A percentile compares a stretch with the other conserved stretches of the same genome.
phyloP scores from a whole-genome alignment of 73 alveolate species.

The Paramecium pentaurelia region DNA sequence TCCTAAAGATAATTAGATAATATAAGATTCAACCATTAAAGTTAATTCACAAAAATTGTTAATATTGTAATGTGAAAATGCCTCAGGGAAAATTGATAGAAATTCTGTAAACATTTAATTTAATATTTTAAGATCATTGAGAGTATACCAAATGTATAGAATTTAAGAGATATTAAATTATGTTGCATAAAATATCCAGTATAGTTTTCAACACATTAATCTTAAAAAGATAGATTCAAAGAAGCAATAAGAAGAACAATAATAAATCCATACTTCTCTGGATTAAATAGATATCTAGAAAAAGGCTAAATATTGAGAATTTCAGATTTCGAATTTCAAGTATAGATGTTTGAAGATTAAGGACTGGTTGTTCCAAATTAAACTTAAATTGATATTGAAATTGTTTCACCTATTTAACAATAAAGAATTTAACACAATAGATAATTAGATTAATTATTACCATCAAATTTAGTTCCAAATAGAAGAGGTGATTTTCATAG shows the following conservation, averaged over 20 bases:
- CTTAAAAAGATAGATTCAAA: neutral
- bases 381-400: neutral
- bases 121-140: neutral
- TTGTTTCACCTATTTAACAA: neutral
- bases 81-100: neutral
- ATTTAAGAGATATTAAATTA: neutral
- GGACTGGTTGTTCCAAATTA: conserved; percentile 9
- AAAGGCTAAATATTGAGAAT: neutral
- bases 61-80: neutral
- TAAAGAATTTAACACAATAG: neutral
- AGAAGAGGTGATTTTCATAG: neutral
- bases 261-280: neutral
- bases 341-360: neutral
- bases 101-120: neutral
- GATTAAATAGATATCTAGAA: neutral
- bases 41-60: neutral
- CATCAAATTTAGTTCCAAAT: neutral
- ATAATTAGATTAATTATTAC: neutral
- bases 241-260: neutral
- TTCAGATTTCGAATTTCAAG: conserved; percentile 26
- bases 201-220: neutral
- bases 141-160: neutral
- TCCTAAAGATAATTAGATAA: neutral
- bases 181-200: neutral
- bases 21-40: neutral